Conservation (phyloP, 192 early-diverging fungal species). For the Pilaira anomala region DNA sequence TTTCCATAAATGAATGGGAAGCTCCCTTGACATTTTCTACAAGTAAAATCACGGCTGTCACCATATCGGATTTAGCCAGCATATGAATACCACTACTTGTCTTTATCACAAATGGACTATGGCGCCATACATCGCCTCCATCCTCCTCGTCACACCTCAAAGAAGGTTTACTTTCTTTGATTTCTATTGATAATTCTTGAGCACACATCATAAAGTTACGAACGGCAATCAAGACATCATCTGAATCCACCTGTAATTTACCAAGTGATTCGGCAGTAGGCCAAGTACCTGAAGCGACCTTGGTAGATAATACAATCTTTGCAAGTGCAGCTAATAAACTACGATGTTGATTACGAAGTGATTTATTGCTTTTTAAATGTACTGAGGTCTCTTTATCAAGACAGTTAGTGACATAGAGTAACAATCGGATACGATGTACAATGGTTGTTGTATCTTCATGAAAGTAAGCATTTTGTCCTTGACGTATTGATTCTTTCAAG, state of each 20-base stretch:
- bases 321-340: conserved; percentile 64
- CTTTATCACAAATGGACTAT: background rate
- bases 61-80: background rate
- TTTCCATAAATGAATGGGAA: conserved; percentile 16
- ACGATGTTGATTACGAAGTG: conserved; percentile 22
- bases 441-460: conserved; percentile 43
- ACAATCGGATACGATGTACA: conserved; percentile 62
- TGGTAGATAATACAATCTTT: conserved; percentile 68
- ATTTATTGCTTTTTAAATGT: conserved; percentile 44
- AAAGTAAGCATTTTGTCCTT: conserved; percentile 8
- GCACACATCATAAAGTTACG: conserved; percentile 57
- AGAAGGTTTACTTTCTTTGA: conserved; percentile 21
- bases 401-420: conserved; percentile 62
- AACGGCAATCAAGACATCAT: conserved; percentile 62
- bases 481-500: conserved; percentile 41
- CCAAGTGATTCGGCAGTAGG: conserved; percentile 68
- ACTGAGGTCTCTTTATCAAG: conserved; percentile 52
- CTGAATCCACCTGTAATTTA: conserved; percentile 58
- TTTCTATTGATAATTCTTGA: conserved; percentile 46
- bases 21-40: conserved; percentile 8
- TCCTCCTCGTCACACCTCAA: conserved; percentile 15
- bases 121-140: background rate
- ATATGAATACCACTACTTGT: background rate
- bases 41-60: background rate
- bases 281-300: conserved; percentile 64